These are phyloP conservation scores for Saccharomyces hybrid DNA, from an alignment of 1,139 yeast species.

Conservation along the genomic window DNA sequence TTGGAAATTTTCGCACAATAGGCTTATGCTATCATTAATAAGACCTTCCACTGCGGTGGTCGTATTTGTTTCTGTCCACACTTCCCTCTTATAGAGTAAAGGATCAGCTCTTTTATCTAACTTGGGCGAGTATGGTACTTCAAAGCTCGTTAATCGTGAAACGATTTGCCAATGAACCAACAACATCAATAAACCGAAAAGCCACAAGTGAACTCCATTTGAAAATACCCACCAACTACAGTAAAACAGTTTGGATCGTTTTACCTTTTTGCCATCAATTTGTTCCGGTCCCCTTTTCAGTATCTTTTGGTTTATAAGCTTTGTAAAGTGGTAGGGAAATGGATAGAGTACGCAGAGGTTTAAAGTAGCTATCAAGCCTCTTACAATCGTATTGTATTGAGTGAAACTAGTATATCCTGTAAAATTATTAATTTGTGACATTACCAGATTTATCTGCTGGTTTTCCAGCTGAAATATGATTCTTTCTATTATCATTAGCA, in stretches of 20 bases:
- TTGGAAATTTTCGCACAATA: not conserved
- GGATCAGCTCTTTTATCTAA: not conserved
- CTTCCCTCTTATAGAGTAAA: not conserved
- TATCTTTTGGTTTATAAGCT: slow-evolving; percentile 1
- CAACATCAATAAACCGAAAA: slow-evolving; percentile 5
- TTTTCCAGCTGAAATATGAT: not conserved
- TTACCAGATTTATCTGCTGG: not conserved
- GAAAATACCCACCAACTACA: slow-evolving; percentile 10
- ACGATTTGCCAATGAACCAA: slow-evolving; percentile 9
- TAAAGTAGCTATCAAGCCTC: not conserved
- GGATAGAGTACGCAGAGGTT: not conserved
- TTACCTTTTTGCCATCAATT: not conserved
- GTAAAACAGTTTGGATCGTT: not conserved
- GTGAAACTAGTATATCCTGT: not conserved
- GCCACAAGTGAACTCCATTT: slow-evolving; percentile 8
- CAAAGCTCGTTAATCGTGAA: slow-evolving; percentile 1
- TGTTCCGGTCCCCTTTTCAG: not conserved
- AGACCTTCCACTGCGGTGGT: not conserved
- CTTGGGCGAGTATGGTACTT: not conserved
- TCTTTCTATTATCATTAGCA: not conserved
- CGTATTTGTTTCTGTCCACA: not conserved
- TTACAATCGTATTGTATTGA: not conserved
- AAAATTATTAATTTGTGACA: not conserved
- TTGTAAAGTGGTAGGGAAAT: not conserved
- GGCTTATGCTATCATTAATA: not conserved